A percentile compares a stretch with the other conserved stretches of the same genome.
phyloP scores from a whole-genome alignment of 225 moss, liverwort and hornwort species.

The Sphagnum contortum region DNA sequence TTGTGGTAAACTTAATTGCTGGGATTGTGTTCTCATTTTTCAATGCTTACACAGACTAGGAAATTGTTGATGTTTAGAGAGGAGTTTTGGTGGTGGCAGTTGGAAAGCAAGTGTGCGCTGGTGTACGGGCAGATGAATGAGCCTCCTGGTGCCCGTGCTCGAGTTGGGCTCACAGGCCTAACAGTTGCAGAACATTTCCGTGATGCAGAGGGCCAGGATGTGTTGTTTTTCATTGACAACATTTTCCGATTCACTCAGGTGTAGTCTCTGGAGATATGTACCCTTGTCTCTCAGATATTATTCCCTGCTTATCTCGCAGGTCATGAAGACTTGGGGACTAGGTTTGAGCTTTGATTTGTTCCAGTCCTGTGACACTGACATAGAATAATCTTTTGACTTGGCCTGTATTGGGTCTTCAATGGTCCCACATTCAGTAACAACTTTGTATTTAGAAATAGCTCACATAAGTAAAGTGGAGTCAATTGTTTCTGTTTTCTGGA shows the following conservation, averaged over 20 bases:
- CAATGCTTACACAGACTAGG: background rate
- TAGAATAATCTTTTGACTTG: too few species aligned
- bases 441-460: too few species aligned
- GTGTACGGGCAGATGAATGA: slow-evolving; percentile 68
- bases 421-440: too few species aligned
- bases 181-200: slow-evolving; percentile 97
- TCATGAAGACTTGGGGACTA: background rate
- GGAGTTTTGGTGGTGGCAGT: slow-evolving; percentile 15
- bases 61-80: background rate
- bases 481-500: too few species aligned
- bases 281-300: background rate
- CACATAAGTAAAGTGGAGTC: too few species aligned
- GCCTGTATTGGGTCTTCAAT: too few species aligned
- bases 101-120: slow-evolving; percentile 59
- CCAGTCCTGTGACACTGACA: too few species aligned
- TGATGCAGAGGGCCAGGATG: slow-evolving; percentile 92
- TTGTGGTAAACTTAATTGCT: too few species aligned
- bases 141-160: slow-evolving; percentile 59
- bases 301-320: background rate
- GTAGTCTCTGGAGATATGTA: slow-evolving; percentile 1
- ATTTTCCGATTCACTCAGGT: slow-evolving; percentile 99
- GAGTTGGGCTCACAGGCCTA: slow-evolving; percentile 73
- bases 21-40: background rate
- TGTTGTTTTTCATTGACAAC: slow-evolving; percentile 90
- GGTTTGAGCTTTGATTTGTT: too few species aligned